Evolutionary conservation across 768 basidiomycete species (phyloP), one percentile per base, ranked within the genome.

Genomic region (Suillus subaureus): DNA sequence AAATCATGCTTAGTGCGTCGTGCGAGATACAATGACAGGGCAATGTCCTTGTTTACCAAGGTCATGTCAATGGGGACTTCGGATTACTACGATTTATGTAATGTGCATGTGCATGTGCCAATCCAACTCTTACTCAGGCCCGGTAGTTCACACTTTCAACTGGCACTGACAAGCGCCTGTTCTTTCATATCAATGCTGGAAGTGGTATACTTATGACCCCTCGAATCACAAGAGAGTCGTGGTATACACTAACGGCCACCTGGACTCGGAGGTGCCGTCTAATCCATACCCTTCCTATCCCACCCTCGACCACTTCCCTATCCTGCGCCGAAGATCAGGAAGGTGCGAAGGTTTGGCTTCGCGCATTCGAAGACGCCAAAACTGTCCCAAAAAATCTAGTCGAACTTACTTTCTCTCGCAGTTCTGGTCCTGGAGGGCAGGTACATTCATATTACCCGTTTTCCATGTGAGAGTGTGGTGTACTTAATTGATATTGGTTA

Each of bases 381-480:
- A 70, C 74, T 4, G 83, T 91, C 43, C 87, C 87, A 0, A 85
- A 78, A 67, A 76, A 77, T 40, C 56, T 82, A 23, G 90, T 92
- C 0, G 84, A 89, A 49, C 68, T 94, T 31, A 81, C 85, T 0
- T 94, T 92, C 70, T 85, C 91, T 6, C 81, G 92, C 61, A 94
- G 92, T 70, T 93, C 92, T 4, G 93, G 93, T 28, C 93, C 93
- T 7, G 93, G 93, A 42, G 93, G 93, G 18, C 92, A 93, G 84
- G 92, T 91, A 57, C 49, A 79, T 69, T 21, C 37, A 45, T 37
- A 23, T 18, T 54, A 9, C 47, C 28, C 56, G 49, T 28, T 18
- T 62, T 57, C 28, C 26, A 60, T 21, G n/a, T 42, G 39, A 62
- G 43, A 33, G 37, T 23, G 43, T 45, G 35, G 51, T 31, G 39